Evolutionary conservation across 129 eudicot species (phyloP).

Genomic region (Lactuca saligna): DNA sequence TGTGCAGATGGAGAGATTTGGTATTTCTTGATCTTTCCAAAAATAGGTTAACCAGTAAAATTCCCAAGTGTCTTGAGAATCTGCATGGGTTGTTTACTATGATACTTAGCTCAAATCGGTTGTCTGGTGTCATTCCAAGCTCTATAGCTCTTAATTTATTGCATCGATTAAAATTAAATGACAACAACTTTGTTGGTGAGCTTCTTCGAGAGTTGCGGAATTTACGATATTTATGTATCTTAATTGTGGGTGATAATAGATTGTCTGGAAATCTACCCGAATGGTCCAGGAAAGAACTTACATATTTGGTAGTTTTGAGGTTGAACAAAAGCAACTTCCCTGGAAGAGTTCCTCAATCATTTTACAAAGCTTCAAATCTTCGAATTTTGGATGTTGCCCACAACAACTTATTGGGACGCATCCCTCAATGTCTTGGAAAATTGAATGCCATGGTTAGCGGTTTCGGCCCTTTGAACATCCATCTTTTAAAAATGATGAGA

Average conservation of each 20-base stretch:
- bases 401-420: too few species aligned
- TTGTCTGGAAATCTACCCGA: conserved; percentile 13
- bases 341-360: neutral
- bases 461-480: neutral
- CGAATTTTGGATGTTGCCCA: too few species aligned
- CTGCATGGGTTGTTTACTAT: neutral
- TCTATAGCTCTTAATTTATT: neutral
- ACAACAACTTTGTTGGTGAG: conserved; percentile 19
- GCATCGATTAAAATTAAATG: conserved; percentile 13
- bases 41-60: too few species aligned
- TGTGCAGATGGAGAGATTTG: too few species aligned
- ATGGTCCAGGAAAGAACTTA: conserved; percentile 15
- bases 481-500: too few species aligned
- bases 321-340: neutral
- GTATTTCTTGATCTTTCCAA: too few species aligned
- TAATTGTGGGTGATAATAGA: conserved; percentile 22
- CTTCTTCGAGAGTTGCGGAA: neutral
- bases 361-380: neutral
- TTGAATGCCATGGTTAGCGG: too few species aligned
- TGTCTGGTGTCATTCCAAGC: conserved; percentile 20
- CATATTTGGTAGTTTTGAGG: neutral
- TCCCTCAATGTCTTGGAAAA: too few species aligned
- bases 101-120: conserved; percentile 4
- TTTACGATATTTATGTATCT: neutral
- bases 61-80: neutral